These are phyloP conservation scores for Berberis vulgaris DNA, from an alignment of 164 flowering plant species.

Conservation along the genomic window DNA sequence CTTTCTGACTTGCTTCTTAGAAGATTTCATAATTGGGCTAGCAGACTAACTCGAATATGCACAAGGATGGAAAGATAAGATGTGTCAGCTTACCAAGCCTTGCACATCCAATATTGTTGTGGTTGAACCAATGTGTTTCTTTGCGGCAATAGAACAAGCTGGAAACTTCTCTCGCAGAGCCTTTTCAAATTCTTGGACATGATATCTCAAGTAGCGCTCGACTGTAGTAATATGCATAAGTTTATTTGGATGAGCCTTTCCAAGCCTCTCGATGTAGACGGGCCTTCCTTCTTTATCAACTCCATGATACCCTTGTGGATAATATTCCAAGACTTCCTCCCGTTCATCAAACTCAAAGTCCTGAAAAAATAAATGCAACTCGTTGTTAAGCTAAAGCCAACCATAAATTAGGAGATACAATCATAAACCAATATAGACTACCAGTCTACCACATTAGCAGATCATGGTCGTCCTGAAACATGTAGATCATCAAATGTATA, in stretches of 20 bases:
- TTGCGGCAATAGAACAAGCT: constrained; percentile 91
- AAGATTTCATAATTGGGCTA: not conserved
- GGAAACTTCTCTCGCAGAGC: constrained; percentile 76
- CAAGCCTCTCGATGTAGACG: constrained; percentile 90
- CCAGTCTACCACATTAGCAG: too few relatives aligned
- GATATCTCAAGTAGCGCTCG: constrained; percentile 78
- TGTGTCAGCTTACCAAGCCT: constrained; percentile 63
- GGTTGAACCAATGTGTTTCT: constrained; percentile 60
- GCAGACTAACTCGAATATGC: not conserved
- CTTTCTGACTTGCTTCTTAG: too few relatives aligned
- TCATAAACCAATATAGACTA: not conserved
- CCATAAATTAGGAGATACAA: not conserved
- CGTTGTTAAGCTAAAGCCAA: not conserved
- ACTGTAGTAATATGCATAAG: constrained; percentile 70
- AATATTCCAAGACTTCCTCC: constrained; percentile 73
- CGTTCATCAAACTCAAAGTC: constrained; percentile 82
- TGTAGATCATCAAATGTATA: not conserved
- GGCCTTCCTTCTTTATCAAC: constrained; percentile 96
- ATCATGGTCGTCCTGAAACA: not conserved
- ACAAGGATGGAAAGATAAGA: not conserved
- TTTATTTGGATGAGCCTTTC: constrained; percentile 84
- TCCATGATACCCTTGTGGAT: constrained; percentile 98
- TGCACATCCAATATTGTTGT: constrained; percentile 94
- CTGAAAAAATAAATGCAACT: constrained; percentile 22
- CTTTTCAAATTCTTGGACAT: constrained; percentile 95